Base-by-base conservation (phyloP, 2,329 filamentous ascomycete species). In the Peltaster fructicola region DNA sequence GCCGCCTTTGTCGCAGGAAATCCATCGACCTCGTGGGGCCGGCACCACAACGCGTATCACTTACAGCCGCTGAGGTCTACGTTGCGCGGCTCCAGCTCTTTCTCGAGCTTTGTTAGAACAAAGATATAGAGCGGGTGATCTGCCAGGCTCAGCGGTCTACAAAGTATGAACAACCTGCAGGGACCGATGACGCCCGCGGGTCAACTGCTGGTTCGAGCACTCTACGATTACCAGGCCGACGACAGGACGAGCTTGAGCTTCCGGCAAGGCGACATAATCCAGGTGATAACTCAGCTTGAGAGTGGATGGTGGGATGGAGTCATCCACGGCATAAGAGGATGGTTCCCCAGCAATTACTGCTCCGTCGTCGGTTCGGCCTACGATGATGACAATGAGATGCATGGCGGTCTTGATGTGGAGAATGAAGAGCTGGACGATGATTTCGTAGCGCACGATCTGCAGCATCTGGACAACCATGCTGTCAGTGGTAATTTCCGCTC, bases 231-330 rank as follows among this genome's bases (percentile, higher is more conserved):
- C 59, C 81, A 93, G 47, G 81, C 88, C 45, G 85, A 98, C 56
- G 88, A 98, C 54, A 73, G 81, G 43, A 95, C 85, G 23, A 93
- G 84, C 57, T 59, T 98, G 48, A 95, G 84, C 56, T 98, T 98
- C 54, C 80, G 81, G 43, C 78, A 91, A 51, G 88, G 88, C 45
- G 88, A 98, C 55, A 73, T 95, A 39, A 98, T 98, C 43, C 85
- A 95, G 56, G 88, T 98, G 41, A 85, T 98, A 43, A 98, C 88
- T 26, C 85, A 93, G 56, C 65, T 95, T 29, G 88, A 98, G 53
- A 95, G 84, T 44, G 88, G 88, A 29, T 98, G 88, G 88, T 98
- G 88, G 88, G 88, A 98, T 56, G 88, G 88, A 23, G 81, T 98
- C 28, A 92, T 98, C 50, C 88, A 93, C 45, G 81, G 84, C 30